Evolutionary conservation across 345 rosid genomes (phyloP), one percentile per base, ranked within the genome.

Genomic region (Euphorbia tirucalli): DNA sequence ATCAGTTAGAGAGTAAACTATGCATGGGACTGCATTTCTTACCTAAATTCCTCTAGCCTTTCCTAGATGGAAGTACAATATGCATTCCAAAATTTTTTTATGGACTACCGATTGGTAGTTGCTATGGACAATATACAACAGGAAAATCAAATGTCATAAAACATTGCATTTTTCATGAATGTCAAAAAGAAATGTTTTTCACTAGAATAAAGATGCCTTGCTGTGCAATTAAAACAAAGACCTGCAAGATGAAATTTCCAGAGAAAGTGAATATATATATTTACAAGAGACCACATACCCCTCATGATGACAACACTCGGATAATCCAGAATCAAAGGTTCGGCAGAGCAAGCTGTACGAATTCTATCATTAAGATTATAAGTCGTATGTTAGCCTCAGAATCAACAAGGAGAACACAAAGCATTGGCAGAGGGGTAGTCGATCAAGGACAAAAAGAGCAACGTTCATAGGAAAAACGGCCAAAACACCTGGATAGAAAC

Each of bases 261-360:
- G n/a, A 15, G 54, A 7, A 48, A 4, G 18, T 48, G 4, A 48
- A 19, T n/a, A 48, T 52, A 52, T n/a, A 52, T 41, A 41, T 41
- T 41, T n/a, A n/a, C n/a, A n/a, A n/a, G 44, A 41, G 44, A 41
- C 10, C 44, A 21, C 70, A 63, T 82, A 86, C 90, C 90, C 81
- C 78, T 88, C 84, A 32, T 82, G 85, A 78, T 84, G 90, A 78
- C 89, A 86, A 76, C 88, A 85, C 68, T 87, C 89, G 24, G 93
- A 86, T 81, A 87, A 27, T 74, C 86, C 88, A 70, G 84, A 73
- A 81, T 86, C 83, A 75, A 86, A 86, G 70, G 83, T 85, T 72
- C 85, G 82, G 74, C 87, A 80, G 68, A 88, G 90, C 78, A 88
- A 65, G 84, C 70, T 81, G 77, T 84, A 81, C 21, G 87, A 79